Conservation (phyloP, 192 early-diverging fungal species). For the Thamnidium elegans region DNA sequence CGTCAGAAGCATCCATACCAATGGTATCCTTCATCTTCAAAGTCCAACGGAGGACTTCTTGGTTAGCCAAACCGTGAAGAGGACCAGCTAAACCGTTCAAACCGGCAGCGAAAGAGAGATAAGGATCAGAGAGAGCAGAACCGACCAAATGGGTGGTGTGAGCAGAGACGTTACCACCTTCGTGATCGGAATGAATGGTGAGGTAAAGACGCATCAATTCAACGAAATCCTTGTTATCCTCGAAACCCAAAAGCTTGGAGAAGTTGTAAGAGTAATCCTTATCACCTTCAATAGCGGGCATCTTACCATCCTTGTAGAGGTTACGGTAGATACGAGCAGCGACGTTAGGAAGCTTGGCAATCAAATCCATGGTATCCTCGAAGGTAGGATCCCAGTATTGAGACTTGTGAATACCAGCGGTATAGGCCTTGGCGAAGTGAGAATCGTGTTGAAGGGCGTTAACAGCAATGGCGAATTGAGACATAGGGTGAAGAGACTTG, state of each 20-base stretch:
- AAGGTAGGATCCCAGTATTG: conserved; percentile 96
- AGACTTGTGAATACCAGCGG: conserved; percentile 84
- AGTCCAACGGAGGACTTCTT: conserved; percentile 98
- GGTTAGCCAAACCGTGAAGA: conserved; percentile 99
- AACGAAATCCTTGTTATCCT: conserved; percentile 83
- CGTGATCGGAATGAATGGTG: conserved; percentile 99
- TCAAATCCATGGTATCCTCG: conserved; percentile 97
- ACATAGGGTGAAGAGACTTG: conserved; percentile 98
- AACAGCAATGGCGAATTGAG: conserved; percentile 95
- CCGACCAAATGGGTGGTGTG: conserved; percentile 90
- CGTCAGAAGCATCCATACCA: conserved; percentile 83
- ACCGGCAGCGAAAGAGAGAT: conserved; percentile 94
- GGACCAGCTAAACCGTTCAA: conserved; percentile 98
- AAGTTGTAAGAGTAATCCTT: conserved; percentile 97
- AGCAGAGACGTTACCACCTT: conserved; percentile 99
- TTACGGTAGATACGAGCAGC: conserved; percentile 99
- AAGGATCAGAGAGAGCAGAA: conserved; percentile 96
- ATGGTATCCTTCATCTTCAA: conserved; percentile 88
- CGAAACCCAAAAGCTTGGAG: conserved; percentile 89
- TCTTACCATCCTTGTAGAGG: conserved; percentile 96
- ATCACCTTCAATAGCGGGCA: conserved; percentile 79
- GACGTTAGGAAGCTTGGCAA: conserved; percentile 95
- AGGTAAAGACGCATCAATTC: conserved; percentile 99
- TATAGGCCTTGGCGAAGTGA: conserved; percentile 96
- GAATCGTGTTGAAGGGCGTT: conserved; percentile 97